A percentile compares a stretch with the other conserved stretches of the same genome.
Evolutionary conservation across 225 moss, liverwort and hornwort species (phyloP).

Genomic region (Bryum argenteum): DNA sequence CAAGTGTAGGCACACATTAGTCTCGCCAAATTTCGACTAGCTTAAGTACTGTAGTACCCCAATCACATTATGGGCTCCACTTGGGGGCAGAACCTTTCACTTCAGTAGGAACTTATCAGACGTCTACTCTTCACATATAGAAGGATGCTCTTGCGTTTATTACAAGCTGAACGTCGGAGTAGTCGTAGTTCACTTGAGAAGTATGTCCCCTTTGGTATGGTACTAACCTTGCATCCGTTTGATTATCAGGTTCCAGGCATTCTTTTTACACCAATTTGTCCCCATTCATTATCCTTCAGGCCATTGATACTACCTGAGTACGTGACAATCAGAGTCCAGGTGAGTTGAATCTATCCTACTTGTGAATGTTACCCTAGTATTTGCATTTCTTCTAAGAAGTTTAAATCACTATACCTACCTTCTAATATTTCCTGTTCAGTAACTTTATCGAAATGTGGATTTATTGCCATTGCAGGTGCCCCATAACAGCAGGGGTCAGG

Average conservation of each 20-base stretch:
- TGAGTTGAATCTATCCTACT: constrained; percentile 12
- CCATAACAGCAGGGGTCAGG: constrained; percentile 66
- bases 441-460: constrained; percentile 13
- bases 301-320: constrained; percentile 88
- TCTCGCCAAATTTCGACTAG: not conserved
- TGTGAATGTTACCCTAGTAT: not conserved
- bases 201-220: not conserved
- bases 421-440: not conserved
- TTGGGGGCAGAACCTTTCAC: not conserved
- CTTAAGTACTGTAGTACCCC: not conserved
- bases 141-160: not conserved
- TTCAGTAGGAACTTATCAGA: not conserved
- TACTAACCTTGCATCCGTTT: constrained; percentile 5
- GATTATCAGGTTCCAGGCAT: constrained; percentile 78
- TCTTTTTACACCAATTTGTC: constrained; percentile 96
- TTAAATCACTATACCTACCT: not conserved
- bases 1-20: not conserved
- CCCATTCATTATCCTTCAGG: constrained; percentile 92
- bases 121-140: not conserved
- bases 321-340: constrained; percentile 75
- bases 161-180: not conserved
- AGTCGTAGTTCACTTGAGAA: not conserved
- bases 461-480: constrained; percentile 53
- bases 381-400: not conserved
- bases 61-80: not conserved